Evolutionary conservation across 1,284 basidiomycete species (phyloP), one percentile per base, ranked within the genome.

Genomic region (Cystobasidium slooffiae): DNA sequence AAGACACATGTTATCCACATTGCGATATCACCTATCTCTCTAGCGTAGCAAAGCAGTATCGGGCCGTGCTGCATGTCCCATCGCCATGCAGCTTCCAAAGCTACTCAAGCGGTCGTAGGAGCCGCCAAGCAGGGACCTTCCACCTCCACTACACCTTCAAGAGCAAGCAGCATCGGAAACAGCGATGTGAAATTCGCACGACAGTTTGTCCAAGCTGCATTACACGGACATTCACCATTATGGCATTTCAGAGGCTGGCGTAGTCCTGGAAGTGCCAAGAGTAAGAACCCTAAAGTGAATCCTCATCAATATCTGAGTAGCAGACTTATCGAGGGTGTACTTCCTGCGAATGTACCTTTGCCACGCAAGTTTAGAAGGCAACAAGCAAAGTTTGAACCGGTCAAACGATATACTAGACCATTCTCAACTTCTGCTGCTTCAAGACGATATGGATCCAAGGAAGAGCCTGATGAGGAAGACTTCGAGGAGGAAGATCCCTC

Each of bases 171-270:
- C 43, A 49, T 14, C 61, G 61, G 47, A 22, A 22, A 63, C 61
- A 47, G 44, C 51, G 64, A 66, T 66, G 64, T 66, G 14, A 20
- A 51, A 20, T 66, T 72, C 31, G 69, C 69, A 46, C 31, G 24
- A 10, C 39, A n/a, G 4, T 51, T 64, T 46, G 39, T 72, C 12
- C 24, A 39, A 31, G 61, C 61, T 53, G 51, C 69, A 31, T 56
- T 72, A 47, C 47, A 63, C 64, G 69, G 69, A 22, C 69, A 63
- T 43, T 52, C 69, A 16, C 69, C 69, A 9, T 41, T 61, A 43
- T 72, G 69, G 69, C 37, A 53, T 16, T 61, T 44, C 14, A 37
- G n/a, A 55, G 69, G 69, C 6, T 72, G 69, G 69, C 63, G 46
- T 14, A 53, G 47, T 20, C 24, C 59, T 49, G 56, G 51, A 31